Evolutionary conservation across 108 stramenopile species (phyloP).

Genomic region (Skeletonema tropicum): DNA sequence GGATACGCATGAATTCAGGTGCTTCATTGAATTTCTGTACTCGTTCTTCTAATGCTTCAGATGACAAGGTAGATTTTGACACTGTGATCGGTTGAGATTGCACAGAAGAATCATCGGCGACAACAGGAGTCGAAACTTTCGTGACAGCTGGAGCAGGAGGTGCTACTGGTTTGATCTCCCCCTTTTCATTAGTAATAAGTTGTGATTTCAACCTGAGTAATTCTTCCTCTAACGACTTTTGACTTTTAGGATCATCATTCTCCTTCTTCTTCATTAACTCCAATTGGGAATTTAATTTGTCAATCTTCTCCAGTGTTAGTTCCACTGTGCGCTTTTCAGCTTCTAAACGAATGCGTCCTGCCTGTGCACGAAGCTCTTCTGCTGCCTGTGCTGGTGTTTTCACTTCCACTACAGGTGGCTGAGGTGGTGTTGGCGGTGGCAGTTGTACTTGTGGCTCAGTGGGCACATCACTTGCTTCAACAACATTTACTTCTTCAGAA

Average conservation of each 20-base stretch:
- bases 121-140: background rate
- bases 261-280: conserved; percentile 26
- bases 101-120: background rate
- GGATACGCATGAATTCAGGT: conserved; percentile 54
- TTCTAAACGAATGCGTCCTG: conserved; percentile 69
- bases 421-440: background rate
- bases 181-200: conserved; percentile 50
- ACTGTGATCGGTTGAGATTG: background rate
- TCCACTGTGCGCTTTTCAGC: conserved; percentile 70
- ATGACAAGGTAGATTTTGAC: conserved; percentile 12
- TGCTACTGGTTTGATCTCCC: conserved; percentile 3
- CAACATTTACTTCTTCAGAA: background rate
- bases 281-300: conserved; percentile 56
- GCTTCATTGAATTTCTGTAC: conserved; percentile 35
- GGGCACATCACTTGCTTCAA: background rate
- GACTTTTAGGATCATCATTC: conserved; percentile 18
- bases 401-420: background rate
- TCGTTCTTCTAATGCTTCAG: conserved; percentile 44
- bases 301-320: conserved; percentile 75
- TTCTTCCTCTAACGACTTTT: conserved; percentile 34
- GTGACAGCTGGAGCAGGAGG: conserved; percentile 9
- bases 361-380: conserved; percentile 55
- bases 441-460: background rate
- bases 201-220: conserved; percentile 49
- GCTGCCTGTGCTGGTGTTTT: conserved; percentile 35